These are phyloP conservation scores for Daphne laureola DNA, from an alignment of 441 rosid species.

Conservation along the genomic window DNA sequence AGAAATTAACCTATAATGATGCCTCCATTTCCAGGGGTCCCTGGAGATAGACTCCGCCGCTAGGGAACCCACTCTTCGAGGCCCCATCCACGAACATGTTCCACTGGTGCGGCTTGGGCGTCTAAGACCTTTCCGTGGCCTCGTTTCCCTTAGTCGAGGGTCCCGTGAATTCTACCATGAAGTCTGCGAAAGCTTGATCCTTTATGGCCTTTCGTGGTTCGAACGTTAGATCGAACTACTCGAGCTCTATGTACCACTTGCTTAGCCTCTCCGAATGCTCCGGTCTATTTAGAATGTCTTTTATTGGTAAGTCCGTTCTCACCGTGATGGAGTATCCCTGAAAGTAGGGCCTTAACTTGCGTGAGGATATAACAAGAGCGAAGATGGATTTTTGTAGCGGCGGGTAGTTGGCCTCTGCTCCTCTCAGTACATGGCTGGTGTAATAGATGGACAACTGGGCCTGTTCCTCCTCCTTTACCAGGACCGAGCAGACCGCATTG, in stretches of 20 bases:
- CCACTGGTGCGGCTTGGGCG: too few relatives aligned
- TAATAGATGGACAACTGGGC: too few relatives aligned
- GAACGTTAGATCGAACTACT: too few relatives aligned
- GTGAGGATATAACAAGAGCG: neutral
- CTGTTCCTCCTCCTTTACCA: too few relatives aligned
- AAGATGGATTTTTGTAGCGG: neutral
- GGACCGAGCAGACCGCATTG: too few relatives aligned
- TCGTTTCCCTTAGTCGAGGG: too few relatives aligned
- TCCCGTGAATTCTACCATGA: neutral
- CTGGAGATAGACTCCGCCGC: too few relatives aligned
- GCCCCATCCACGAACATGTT: too few relatives aligned
- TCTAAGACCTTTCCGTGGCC: too few relatives aligned
- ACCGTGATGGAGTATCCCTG: neutral
- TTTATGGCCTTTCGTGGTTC: neutral
- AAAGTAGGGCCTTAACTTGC: neutral
- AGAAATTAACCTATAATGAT: too few relatives aligned
- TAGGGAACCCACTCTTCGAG: too few relatives aligned
- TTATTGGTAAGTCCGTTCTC: neutral
- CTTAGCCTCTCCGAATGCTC: neutral
- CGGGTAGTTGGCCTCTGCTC: neutral
- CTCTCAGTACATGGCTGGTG: neutral
- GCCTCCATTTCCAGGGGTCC: too few relatives aligned
- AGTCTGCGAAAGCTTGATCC: neutral
- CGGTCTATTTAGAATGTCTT: neutral
- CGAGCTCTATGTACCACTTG: neutral